These are phyloP conservation scores for Aristolochia californica DNA, from an alignment of 164 flowering plant species.

Conservation along the genomic window DNA sequence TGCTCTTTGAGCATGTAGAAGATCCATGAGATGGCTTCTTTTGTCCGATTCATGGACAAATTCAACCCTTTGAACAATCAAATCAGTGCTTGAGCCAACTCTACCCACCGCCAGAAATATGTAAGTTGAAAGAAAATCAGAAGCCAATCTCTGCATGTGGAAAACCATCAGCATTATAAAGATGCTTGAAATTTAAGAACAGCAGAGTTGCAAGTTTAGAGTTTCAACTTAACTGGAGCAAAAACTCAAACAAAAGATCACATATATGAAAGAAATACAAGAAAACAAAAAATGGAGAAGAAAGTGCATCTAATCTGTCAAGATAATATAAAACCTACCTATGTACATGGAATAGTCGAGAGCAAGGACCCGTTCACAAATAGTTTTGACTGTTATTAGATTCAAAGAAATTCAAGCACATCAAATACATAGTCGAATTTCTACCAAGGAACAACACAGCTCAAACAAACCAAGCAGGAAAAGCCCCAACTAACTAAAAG, in stretches of 20 bases:
- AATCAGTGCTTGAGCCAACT: constrained; percentile 75
- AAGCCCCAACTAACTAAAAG: no score
- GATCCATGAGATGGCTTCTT: constrained; percentile 69
- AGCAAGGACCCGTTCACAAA: no score
- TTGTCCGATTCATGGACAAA: constrained; percentile 58
- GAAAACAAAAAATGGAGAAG: no score
- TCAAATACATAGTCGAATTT: no score
- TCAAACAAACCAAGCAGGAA: no score
- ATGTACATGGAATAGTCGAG: no score
- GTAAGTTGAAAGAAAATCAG: constrained; percentile 60
- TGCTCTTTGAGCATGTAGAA: constrained; percentile 59
- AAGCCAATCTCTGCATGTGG: constrained; percentile 50
- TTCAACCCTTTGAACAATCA: constrained; percentile 69
- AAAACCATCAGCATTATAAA: not conserved
- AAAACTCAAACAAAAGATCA: not conserved
- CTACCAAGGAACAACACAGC: no score
- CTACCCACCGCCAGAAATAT: constrained; percentile 69
- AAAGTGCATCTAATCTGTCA: no score
- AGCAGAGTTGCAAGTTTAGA: not conserved
- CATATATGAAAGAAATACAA: no score
- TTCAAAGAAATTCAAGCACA: no score
- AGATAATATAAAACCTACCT: no score
- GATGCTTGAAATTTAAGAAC: not conserved
- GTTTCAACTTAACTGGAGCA: not conserved
- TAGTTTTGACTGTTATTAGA: no score